phyloP scores from a whole-genome alignment of 1,284 basidiomycete species.

The Cryptococcus amylolentus region DNA sequence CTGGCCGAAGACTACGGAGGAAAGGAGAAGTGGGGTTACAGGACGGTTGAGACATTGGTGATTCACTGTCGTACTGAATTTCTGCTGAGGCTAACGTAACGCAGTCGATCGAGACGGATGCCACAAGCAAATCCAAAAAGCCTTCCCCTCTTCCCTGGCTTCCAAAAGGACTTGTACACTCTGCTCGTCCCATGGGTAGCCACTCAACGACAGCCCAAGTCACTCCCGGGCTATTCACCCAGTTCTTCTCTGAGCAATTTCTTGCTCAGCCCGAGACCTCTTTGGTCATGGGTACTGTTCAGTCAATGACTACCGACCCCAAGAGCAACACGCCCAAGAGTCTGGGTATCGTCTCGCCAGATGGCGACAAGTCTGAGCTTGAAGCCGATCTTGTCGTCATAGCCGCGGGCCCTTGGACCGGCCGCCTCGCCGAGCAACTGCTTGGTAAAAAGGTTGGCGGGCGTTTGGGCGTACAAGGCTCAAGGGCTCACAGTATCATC shows the following conservation, averaged over 20 bases:
- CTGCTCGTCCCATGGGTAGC: slow-evolving; percentile 36
- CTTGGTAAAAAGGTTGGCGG: slow-evolving; percentile 52
- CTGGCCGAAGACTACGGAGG: slow-evolving; percentile 74
- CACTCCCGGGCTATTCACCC: slow-evolving; percentile 59
- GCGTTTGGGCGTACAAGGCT: slow-evolving; percentile 46
- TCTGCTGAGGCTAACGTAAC: not conserved
- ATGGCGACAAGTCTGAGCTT: slow-evolving; percentile 43
- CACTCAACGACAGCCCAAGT: slow-evolving; percentile 46
- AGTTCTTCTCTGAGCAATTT: slow-evolving; percentile 62
- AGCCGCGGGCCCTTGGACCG: slow-evolving; percentile 83
- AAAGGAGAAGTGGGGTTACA: slow-evolving; percentile 74
- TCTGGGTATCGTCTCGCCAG: slow-evolving; percentile 9
- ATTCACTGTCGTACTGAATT: slow-evolving; percentile 6
- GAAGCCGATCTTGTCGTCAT: slow-evolving; percentile 59
- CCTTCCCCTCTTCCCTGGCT: slow-evolving; percentile 43
- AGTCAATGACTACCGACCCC: slow-evolving; percentile 49
- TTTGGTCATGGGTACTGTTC: slow-evolving; percentile 31
- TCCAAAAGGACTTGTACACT: slow-evolving; percentile 32
- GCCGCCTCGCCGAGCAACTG: slow-evolving; percentile 55
- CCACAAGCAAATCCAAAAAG: slow-evolving; percentile 28
- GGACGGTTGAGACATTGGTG: slow-evolving; percentile 58
- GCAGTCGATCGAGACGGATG: slow-evolving; percentile 44
- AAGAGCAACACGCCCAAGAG: slow-evolving; percentile 43
- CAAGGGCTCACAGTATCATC: slow-evolving; percentile 55
- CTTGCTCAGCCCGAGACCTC: slow-evolving; percentile 29